Evolutionary conservation across 331 rosid genomes (phyloP), one percentile per base, ranked within the genome.

Genomic region (Spiraea crenata): DNA sequence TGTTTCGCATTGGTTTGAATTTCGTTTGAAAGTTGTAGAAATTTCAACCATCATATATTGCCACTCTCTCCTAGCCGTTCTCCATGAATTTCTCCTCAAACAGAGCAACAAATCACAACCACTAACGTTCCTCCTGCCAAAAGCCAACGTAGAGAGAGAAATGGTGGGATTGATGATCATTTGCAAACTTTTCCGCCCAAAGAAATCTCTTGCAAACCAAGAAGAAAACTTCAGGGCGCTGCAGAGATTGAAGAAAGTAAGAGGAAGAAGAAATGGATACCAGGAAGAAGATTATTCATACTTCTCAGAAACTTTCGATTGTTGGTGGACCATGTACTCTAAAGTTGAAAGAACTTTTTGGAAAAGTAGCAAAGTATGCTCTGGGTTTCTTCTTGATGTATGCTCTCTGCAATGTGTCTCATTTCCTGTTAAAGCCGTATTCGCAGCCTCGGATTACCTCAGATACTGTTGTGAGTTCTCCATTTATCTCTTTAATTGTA

Each of bases 381-480:
- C 38, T 74, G 7, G 79, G 89, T 67, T 91, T 89, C 80, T 80
- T 91, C 85, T 74, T 69, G 0, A 83, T 93, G 92, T 90, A 86
- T 68, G 55, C 83, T 68, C 56, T 87, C 5, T 91, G 97, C 86
- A 89, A 91, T 47, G 83, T 76, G 35, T 12, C 82, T 12, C 99
- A 93, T 76, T 89, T 17, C 77, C 20, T 83, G 4, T 65, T 93
- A 59, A 85, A 34, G 84, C 95, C 92, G 1, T 79, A 75, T 72
- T 72, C 87, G 39, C 97, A 91, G 44, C 97, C 96, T 35, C 90
- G 91, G 10, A 84, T 89, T 54, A 73, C 92, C 56, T 77, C 96
- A 1, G 97, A 91, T 79, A 83, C 87, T 46, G 13, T 93, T 52
- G 97, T 89, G 81, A 83, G 86, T 65, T 47, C 19, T 52, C 67